These are phyloP conservation scores for Baorangia bicolor DNA, from an alignment of 768 basidiomycete species.

Conservation along the genomic window DNA sequence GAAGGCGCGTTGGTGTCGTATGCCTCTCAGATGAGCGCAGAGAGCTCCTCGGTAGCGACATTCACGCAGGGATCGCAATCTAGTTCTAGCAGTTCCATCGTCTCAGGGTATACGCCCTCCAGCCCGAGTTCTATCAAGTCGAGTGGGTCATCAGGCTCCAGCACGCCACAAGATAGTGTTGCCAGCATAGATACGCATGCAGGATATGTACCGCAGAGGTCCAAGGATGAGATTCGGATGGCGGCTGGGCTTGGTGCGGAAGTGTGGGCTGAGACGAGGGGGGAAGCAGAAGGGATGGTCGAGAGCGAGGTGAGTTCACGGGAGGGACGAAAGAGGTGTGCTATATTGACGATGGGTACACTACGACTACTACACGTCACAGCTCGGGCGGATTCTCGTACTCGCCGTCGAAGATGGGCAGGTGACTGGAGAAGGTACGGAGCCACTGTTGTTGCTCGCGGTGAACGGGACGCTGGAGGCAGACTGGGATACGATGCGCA, in stretches of 20 bases:
- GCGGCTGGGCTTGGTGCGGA: constrained; percentile 71
- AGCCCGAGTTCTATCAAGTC: constrained; percentile 16
- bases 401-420: constrained; percentile 53
- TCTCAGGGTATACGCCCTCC: constrained; percentile 3
- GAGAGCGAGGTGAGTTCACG: constrained; percentile 65
- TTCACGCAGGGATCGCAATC: constrained; percentile 4
- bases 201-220: constrained; percentile 26
- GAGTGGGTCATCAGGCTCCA: background rate
- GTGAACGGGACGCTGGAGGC: constrained; percentile 59
- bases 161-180: constrained; percentile 12
- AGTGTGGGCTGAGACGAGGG: constrained; percentile 74
- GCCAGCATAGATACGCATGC: constrained; percentile 4
- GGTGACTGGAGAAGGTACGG: constrained; percentile 10
- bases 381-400: constrained; percentile 74
- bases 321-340: background rate
- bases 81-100: constrained; percentile 4
- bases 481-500: constrained; percentile 65
- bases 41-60: background rate
- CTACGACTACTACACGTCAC: constrained; percentile 1
- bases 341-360: background rate
- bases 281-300: constrained; percentile 56
- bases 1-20: constrained; percentile 73
- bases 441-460: constrained; percentile 68
- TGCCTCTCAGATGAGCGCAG: constrained; percentile 46
- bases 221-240: constrained; percentile 75